Conservation (phyloP, 305 asterid genomes). For the Fraxinus ornus region DNA sequence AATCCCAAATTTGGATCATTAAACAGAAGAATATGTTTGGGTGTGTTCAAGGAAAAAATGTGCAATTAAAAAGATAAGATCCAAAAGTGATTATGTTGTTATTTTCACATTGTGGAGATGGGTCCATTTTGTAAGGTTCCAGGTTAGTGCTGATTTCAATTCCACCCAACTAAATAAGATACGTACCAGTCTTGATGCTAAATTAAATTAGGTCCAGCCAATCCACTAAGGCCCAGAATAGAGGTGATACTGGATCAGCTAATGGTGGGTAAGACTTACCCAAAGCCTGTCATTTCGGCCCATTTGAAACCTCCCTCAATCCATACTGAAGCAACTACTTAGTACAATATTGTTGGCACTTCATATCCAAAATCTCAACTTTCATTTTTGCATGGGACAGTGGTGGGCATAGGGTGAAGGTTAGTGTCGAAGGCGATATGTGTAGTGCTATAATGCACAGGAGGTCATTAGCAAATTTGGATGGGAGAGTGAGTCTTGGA, state of each 20-base stretch:
- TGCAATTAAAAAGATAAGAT: background rate
- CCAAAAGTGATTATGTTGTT: background rate
- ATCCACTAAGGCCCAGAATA: conserved; percentile 24
- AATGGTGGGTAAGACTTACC: conserved; percentile 32
- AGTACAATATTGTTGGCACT: no score
- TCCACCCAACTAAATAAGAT: conserved; percentile 42
- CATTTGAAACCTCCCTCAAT: no score
- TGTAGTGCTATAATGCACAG: background rate
- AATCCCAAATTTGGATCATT: background rate
- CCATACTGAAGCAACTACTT: no score
- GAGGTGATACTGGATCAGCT: conserved; percentile 29
- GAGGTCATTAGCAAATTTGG: no score
- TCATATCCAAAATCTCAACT: no score
- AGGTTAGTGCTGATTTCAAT: background rate
- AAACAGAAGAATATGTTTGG: background rate
- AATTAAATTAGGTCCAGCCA: conserved; percentile 21
- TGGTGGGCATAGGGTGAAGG: no score
- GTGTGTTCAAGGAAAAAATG: background rate
- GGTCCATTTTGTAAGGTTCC: background rate
- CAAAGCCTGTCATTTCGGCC: background rate
- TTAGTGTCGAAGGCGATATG: no score
- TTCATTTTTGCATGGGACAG: no score
- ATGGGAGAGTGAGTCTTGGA: no score
- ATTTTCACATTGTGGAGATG: background rate
- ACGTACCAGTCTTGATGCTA: background rate